Base-by-base conservation (phyloP, 495 filamentous ascomycete species). In the Aspergillus campestris region DNA sequence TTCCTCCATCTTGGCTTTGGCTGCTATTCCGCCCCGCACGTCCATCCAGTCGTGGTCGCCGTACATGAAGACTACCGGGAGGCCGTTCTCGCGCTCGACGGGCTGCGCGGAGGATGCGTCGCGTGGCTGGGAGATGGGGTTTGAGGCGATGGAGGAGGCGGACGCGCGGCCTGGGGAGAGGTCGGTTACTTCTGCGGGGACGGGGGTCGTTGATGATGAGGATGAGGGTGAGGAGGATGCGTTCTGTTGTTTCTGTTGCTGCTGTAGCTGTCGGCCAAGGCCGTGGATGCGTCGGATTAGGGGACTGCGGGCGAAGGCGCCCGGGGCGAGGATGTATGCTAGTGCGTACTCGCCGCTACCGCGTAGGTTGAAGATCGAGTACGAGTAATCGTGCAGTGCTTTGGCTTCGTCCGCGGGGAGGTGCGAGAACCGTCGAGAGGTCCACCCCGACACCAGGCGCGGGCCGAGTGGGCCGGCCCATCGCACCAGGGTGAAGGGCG, bases 21-120 rank as follows among this genome's bases (percentile, higher is more conserved):
- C 81, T 0, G 86, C 88, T 48, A 78, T 82, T 1, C 92, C 92
- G 11, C 91, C 94, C 0, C 78, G 77, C 9, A 91, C 79, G 54
- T 97, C 94, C 92, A 98, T 97, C 92, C 92, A 98, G 70, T 98
- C 92, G 55, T 89, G 79, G 55, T 95, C 89, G 44, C 92, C 92
- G 56, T 98, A 98, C 83, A 96, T 86, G 55, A 97, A 77, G 8
- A 96, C 77, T 29, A 95, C 72, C 0, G 92, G 92, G 42, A 89
- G 70, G 4, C 90, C 91, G 3, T 75, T 84, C 56, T 94, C 88
- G 7, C 77, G 70, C 35, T 51, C 52, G 39, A 66, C 52, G 1
- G 44, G 44, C 12, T 49, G 8, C 38, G 48, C 12, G 41, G 48
- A 7, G 40, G 48, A 7, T 49, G 44, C 10, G 30, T 51, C 8